Conservation (phyloP, 1,284 basidiomycete species). For the Tylopilus sp. region DNA sequence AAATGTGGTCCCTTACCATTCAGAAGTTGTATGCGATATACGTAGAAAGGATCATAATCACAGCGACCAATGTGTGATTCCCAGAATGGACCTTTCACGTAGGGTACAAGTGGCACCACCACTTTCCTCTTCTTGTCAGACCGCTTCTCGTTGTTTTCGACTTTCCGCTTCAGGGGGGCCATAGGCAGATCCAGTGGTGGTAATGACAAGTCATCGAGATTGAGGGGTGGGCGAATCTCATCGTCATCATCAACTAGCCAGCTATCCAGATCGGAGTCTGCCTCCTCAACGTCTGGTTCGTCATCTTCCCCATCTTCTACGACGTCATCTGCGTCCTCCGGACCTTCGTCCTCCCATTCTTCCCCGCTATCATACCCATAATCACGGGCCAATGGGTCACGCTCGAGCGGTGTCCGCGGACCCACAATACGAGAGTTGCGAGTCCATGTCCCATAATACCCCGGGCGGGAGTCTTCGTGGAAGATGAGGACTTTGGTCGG, state of each 20-base stretch:
- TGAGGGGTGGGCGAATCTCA: constrained; percentile 44
- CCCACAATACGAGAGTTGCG: constrained; percentile 68
- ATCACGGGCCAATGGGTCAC: constrained; percentile 69
- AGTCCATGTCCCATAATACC: constrained; percentile 87
- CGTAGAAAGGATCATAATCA: constrained; percentile 61
- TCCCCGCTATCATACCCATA: constrained; percentile 84
- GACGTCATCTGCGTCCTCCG: constrained; percentile 71
- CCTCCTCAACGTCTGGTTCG: constrained; percentile 56
- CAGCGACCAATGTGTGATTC: constrained; percentile 63
- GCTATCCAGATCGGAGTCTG: constrained; percentile 70
- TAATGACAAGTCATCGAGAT: constrained; percentile 43
- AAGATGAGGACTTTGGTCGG: constrained; percentile 78
- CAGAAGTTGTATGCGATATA: constrained; percentile 72
- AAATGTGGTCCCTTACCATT: constrained; percentile 53
- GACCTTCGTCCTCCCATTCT: constrained; percentile 80
- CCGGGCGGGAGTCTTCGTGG: constrained; percentile 72
- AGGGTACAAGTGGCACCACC: constrained; percentile 72
- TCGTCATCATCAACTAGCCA: constrained; percentile 81
- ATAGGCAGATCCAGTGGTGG: constrained; percentile 39
- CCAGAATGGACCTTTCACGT: constrained; percentile 75
- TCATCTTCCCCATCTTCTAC: constrained; percentile 68
- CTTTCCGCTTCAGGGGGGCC: constrained; percentile 53
- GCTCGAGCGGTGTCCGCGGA: constrained; percentile 70
- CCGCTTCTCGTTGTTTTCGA: constrained; percentile 46
- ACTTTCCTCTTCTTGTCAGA: constrained; percentile 67